Evolutionary conservation across 2,329 filamentous ascomycete species (phyloP), one percentile per base, ranked within the genome.

Genomic region (Emericellopsis cladophorae): DNA sequence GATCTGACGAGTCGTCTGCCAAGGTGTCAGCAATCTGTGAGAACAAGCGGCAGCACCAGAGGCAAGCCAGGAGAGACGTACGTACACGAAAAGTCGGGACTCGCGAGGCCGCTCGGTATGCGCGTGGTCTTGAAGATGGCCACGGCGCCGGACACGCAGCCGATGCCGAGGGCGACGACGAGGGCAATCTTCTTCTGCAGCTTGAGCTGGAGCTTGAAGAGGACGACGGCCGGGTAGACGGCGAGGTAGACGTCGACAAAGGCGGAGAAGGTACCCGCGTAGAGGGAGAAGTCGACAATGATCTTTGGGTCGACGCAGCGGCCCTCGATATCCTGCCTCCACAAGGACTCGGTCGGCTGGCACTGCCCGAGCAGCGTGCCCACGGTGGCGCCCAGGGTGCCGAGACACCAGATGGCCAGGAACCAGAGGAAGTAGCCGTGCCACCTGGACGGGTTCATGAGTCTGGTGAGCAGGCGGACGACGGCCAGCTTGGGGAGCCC

Each of bases 321-420:
- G 4, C 57, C 60, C 12, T 51, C 49, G 3, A 60, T 51, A 3
- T 49, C 47, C 15, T 55, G 52, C 38, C 60, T 48, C 67, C 67
- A 71, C 18, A 62, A 51, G 0, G 62, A 58, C 21, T 43, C 34
- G 4, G 48, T 43, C 0, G 67, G 67, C 2, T 50, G 51, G 48
- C 68, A 71, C 43, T 62, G 64, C 1, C 56, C 61, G 32, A 67
- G 62, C 1, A 67, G 46, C 6, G 68, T 54, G 14, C 65, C 45
- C 15, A 68, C 54, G 34, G 56, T 62, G 7, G 53, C 52, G 1
- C 58, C 42, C 7, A 64, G 49, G 3, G 55, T 51, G 9, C 56
- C 29, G 9, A 57, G 45, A 18, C 55, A 58, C 6, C 52, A 29
- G 5, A 48, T 47, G 2, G 54, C 54, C 21, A 69, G 41, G 0